Evolutionary conservation across 164 flowering plant genomes (phyloP).

Genomic region (Sedum album): DNA sequence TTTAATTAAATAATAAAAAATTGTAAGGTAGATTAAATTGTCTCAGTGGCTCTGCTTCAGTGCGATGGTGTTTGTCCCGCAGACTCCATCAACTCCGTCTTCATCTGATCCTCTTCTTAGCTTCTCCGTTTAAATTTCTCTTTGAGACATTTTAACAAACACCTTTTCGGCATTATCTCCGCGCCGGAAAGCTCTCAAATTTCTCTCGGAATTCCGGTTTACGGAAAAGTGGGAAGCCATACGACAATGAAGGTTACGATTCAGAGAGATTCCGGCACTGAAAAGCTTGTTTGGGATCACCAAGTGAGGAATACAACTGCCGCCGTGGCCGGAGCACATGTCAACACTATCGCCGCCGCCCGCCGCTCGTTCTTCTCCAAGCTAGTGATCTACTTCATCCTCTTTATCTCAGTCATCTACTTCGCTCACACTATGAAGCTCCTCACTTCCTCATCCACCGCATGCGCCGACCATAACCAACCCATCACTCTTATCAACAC

Average conservation of each 20-base stretch:
- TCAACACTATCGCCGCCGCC: too few species aligned
- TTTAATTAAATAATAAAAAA: too few species aligned
- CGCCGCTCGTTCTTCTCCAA: constrained; percentile 18
- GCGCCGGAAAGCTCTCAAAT: not conserved
- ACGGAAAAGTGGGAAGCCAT: not conserved
- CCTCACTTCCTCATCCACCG: constrained; percentile 25
- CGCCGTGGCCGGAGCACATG: too few species aligned
- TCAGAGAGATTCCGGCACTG: not conserved
- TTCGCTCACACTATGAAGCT: constrained; percentile 61
- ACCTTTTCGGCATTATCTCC: not conserved
- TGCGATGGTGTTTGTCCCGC: not conserved
- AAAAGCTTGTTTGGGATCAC: not conserved
- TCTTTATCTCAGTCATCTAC: constrained; percentile 59
- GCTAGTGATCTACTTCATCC: constrained; percentile 48
- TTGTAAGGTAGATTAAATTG: too few species aligned
- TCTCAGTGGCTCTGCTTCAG: too few species aligned
- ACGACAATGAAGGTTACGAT: not conserved
- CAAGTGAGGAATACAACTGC: not conserved
- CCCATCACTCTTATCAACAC: constrained; percentile 4
- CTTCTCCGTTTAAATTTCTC: not conserved
- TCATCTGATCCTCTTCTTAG: too few species aligned
- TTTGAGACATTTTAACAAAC: not conserved
- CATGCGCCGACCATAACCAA: not conserved
- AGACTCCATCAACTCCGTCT: too few species aligned
- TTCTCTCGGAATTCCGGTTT: not conserved